These are phyloP conservation scores for Daldinia sp. DNA, from an alignment of 2,329 filamentous ascomycete species.

Conservation along the genomic window DNA sequence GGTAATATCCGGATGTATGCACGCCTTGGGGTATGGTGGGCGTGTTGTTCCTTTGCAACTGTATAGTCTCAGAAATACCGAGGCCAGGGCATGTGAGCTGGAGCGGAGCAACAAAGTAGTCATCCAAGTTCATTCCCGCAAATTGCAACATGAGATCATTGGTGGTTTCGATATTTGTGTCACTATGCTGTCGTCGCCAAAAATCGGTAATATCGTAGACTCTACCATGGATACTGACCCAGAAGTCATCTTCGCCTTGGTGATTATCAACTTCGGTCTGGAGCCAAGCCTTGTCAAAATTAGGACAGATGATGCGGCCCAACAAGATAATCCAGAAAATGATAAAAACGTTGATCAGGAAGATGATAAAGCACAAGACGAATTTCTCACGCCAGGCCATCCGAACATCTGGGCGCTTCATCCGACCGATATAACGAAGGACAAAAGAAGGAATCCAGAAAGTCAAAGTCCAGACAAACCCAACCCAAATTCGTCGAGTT, in stretches of 20 bases:
- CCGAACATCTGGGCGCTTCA: slow-evolving; percentile 96
- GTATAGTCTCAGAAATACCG: slow-evolving; percentile 68
- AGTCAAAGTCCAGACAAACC: slow-evolving; percentile 84
- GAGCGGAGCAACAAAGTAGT: slow-evolving; percentile 87
- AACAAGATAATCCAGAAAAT: slow-evolving; percentile 95
- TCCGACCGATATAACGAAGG: slow-evolving; percentile 85
- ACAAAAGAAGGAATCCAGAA: slow-evolving; percentile 94
- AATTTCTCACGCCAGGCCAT: slow-evolving; percentile 98
- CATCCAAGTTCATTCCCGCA: slow-evolving; percentile 81
- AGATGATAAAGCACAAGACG: slow-evolving; percentile 82
- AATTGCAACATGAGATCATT: slow-evolving; percentile 78
- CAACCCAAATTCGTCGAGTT: slow-evolving; percentile 82
- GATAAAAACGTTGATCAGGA: slow-evolving; percentile 82
- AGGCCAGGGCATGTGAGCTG: slow-evolving; percentile 79
- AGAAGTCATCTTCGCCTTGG: slow-evolving; percentile 80
- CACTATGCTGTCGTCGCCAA: slow-evolving; percentile 86
- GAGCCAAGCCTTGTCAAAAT: slow-evolving; percentile 91
- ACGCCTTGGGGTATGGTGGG: slow-evolving; percentile 65
- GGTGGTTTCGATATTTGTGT: slow-evolving; percentile 71
- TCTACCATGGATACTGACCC: slow-evolving; percentile 85
- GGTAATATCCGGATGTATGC: slow-evolving; percentile 77
- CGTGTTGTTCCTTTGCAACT: slow-evolving; percentile 75
- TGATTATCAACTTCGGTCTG: slow-evolving; percentile 76
- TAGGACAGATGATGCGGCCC: slow-evolving; percentile 87
- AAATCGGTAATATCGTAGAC: slow-evolving; percentile 95